Percentiles rank a stretch among this genome's conserved stretches.
These are phyloP conservation scores for Myriangium duriaei DNA, from an alignment of 2,329 filamentous ascomycete genomes.

Conservation along the genomic window DNA sequence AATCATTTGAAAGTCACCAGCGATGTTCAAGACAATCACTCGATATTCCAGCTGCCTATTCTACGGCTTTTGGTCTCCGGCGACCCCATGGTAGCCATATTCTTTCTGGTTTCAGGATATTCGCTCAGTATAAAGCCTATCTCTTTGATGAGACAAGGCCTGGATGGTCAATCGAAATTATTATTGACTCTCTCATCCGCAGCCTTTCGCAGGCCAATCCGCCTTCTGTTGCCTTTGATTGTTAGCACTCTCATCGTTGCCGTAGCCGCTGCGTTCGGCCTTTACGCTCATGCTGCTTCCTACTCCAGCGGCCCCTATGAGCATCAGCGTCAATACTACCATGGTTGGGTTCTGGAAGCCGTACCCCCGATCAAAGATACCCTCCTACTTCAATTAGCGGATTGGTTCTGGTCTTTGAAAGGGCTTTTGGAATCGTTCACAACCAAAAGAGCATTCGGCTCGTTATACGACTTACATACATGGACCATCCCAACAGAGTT, in stretches of 20 bases:
- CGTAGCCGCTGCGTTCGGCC: background rate
- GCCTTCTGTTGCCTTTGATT: slow-evolving; percentile 14
- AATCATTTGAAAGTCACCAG: background rate
- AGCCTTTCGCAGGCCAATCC: slow-evolving; percentile 13
- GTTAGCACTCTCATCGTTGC: slow-evolving; percentile 14
- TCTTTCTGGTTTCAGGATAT: slow-evolving; percentile 51
- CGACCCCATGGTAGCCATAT: slow-evolving; percentile 43
- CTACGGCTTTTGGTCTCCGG: slow-evolving; percentile 40
- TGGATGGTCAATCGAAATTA: slow-evolving; percentile 4
- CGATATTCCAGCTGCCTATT: slow-evolving; percentile 38
- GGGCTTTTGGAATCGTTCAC: slow-evolving; percentile 10
- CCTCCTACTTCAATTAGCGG: slow-evolving; percentile 12
- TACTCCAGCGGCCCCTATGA: background rate
- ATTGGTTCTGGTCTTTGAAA: slow-evolving; percentile 28
- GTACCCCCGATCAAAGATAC: slow-evolving; percentile 2
- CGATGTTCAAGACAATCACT: slow-evolving; percentile 5
- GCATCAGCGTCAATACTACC: slow-evolving; percentile 4
- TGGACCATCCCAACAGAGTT: slow-evolving; percentile 40
- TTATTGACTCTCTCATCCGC: slow-evolving; percentile 6
- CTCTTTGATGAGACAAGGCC: slow-evolving; percentile 11
- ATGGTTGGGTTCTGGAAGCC: slow-evolving; percentile 1
- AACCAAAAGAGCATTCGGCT: background rate
- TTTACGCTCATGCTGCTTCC: slow-evolving; percentile 11
- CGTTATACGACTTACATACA: slow-evolving; percentile 35
- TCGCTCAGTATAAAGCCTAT: slow-evolving; percentile 37